Conservation (phyloP, 2,329 filamentous ascomycete species). For the Penicillium sp. region DNA sequence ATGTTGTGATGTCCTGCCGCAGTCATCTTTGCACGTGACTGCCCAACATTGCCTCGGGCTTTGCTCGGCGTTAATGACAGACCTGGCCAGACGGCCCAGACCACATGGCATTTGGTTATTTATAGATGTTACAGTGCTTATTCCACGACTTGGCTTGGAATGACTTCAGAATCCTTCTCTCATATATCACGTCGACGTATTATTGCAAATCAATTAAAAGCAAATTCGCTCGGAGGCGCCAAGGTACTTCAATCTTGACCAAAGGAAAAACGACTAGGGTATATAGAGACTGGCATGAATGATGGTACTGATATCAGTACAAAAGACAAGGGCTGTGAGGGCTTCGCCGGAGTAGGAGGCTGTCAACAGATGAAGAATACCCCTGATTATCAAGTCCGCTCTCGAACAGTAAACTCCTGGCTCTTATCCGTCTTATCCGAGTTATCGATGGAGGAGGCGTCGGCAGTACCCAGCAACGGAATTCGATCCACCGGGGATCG, state of each 20-base stretch:
- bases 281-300: slow-evolving; percentile 3
- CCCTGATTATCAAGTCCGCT: slow-evolving; percentile 22
- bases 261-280: slow-evolving; percentile 2
- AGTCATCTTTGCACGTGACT: slow-evolving; percentile 24
- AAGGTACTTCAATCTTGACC: neutral
- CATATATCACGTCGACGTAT: neutral
- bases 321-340: neutral
- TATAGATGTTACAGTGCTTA: neutral
- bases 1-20: slow-evolving; percentile 18
- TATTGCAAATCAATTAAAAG: neutral
- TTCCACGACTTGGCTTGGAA: neutral
- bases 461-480: slow-evolving; percentile 35
- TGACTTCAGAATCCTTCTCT: too few relatives aligned
- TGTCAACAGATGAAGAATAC: slow-evolving; percentile 13
- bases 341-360: slow-evolving; percentile 13
- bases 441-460: slow-evolving; percentile 25
- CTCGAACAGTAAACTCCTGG: slow-evolving; percentile 20
- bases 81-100: neutral
- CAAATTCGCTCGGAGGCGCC: neutral
- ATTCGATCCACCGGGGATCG: slow-evolving; percentile 34
- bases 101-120: neutral
- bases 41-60: slow-evolving; percentile 17
- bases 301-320: neutral
- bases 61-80: slow-evolving; percentile 12
- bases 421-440: slow-evolving; percentile 9